phyloP scores from a whole-genome alignment of 2,329 filamentous ascomycete species.

The Scytalidium sp. region DNA sequence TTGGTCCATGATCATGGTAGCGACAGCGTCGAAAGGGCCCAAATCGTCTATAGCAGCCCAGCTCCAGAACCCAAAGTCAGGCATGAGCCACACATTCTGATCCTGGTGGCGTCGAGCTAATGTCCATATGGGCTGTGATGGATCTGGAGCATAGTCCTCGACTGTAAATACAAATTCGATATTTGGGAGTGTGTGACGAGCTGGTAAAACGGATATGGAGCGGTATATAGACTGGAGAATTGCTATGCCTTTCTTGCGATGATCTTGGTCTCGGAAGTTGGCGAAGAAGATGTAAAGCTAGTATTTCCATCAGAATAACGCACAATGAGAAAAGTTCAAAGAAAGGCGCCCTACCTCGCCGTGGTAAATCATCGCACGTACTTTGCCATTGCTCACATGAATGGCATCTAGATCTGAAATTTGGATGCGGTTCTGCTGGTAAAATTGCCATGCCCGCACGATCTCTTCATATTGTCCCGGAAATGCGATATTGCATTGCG shows the following conservation, averaged over 20 bases:
- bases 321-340: too few relatives aligned
- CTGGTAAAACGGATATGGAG: constrained; percentile 30
- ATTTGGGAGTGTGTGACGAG: constrained; percentile 30
- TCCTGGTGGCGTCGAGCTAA: constrained; percentile 16
- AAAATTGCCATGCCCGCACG: constrained; percentile 7
- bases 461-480: constrained; percentile 12
- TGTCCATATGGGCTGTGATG: constrained; percentile 15
- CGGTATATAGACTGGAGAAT: constrained; percentile 32
- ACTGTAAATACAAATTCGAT: constrained; percentile 34
- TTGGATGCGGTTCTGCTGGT: constrained; percentile 1
- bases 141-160: constrained; percentile 15
- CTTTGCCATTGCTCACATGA: constrained; percentile 4
- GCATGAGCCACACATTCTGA: constrained; percentile 26
- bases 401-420: constrained; percentile 12
- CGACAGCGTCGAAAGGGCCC: constrained; percentile 11
- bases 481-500: background rate
- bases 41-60: constrained; percentile 26
- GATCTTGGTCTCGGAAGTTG: constrained; percentile 19
- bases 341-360: too few relatives aligned
- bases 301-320: too few relatives aligned
- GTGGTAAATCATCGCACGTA: constrained; percentile 16
- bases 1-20: constrained; percentile 9
- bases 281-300: background rate
- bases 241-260: too few relatives aligned
- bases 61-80: constrained; percentile 33